Conservation (phyloP, 768 basidiomycete genomes). For the Mycena metata region DNA sequence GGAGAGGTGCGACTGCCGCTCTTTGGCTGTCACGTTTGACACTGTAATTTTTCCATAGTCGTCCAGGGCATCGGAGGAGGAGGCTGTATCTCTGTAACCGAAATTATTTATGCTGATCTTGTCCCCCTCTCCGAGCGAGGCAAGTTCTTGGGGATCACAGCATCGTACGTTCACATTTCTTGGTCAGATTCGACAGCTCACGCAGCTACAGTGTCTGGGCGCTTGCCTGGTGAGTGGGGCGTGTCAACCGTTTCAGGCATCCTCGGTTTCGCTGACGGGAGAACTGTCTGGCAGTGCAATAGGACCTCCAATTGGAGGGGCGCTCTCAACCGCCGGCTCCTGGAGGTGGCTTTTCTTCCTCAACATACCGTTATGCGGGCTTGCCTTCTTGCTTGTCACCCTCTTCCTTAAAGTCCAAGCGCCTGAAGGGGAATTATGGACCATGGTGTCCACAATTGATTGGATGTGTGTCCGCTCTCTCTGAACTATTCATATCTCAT, state of each 20-base stretch:
- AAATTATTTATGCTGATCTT: constrained; percentile 49
- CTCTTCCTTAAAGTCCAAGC: not conserved
- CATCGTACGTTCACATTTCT: too few species aligned
- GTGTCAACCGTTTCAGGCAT: constrained; percentile 44
- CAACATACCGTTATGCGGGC: not conserved
- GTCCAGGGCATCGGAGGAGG: constrained; percentile 21
- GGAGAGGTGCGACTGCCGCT: not conserved
- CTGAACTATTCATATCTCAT: not conserved
- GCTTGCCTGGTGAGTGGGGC: constrained; percentile 48
- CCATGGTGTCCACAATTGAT: not conserved
- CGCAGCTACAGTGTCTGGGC: too few species aligned
- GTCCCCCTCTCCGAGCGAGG: constrained; percentile 53
- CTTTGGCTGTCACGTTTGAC: not conserved
- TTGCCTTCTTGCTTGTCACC: not conserved
- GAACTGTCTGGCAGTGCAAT: too few species aligned
- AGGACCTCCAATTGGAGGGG: constrained; percentile 52
- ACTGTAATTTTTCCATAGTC: not conserved
- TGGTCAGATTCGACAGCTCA: too few species aligned
- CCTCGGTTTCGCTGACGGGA: too few species aligned
- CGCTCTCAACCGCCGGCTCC: constrained; percentile 43
- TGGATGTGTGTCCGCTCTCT: not conserved
- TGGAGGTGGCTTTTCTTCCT: constrained; percentile 57
- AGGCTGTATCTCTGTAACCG: constrained; percentile 25
- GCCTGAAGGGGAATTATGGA: not conserved
- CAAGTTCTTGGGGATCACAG: constrained; percentile 48